phyloP scores from a whole-genome alignment of 2,329 filamentous ascomycete species.

The Pseudogymnoascus sp. region DNA sequence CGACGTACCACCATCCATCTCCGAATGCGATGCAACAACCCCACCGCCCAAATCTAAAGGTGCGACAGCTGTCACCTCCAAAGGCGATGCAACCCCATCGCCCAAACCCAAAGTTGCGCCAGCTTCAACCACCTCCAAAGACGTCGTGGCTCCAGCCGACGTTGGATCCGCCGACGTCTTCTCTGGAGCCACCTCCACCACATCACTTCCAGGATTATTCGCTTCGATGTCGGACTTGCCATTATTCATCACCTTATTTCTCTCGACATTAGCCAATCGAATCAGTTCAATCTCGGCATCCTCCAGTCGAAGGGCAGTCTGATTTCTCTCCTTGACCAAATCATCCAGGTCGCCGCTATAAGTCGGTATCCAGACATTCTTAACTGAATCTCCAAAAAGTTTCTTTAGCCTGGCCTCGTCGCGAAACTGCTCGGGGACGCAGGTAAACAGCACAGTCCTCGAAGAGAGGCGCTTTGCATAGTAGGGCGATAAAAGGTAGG shows the following conservation, averaged over 20 bases:
- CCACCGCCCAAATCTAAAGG: not conserved
- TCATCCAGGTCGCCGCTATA: conserved; percentile 53
- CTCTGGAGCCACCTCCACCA: not conserved
- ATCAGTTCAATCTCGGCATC: conserved; percentile 57
- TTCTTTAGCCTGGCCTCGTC: conserved; percentile 48
- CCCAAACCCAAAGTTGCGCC: not conserved
- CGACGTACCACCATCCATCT: not conserved
- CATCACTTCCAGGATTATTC: not conserved
- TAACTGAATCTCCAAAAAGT: conserved; percentile 55
- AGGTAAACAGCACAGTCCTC: conserved; percentile 59
- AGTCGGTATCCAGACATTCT: conserved; percentile 57
- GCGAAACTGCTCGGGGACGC: conserved; percentile 54
- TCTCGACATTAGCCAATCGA: conserved; percentile 47
- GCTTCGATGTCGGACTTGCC: conserved; percentile 32
- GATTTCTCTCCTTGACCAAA: conserved; percentile 52
- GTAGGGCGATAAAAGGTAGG: conserved; percentile 58
- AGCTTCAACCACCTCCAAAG: not conserved
- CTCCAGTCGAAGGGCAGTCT: conserved; percentile 54
- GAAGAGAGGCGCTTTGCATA: conserved; percentile 60
- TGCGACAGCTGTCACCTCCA: not conserved
- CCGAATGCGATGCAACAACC: not conserved
- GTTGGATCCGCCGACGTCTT: not conserved
- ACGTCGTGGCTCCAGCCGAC: not conserved
- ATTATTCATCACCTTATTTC: conserved; percentile 47
- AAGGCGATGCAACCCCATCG: not conserved